A percentile compares a stretch with the other conserved stretches of the same genome.
Evolutionary conservation across 768 basidiomycete genomes (phyloP).

Genomic region (Nidularia pulvinata): DNA sequence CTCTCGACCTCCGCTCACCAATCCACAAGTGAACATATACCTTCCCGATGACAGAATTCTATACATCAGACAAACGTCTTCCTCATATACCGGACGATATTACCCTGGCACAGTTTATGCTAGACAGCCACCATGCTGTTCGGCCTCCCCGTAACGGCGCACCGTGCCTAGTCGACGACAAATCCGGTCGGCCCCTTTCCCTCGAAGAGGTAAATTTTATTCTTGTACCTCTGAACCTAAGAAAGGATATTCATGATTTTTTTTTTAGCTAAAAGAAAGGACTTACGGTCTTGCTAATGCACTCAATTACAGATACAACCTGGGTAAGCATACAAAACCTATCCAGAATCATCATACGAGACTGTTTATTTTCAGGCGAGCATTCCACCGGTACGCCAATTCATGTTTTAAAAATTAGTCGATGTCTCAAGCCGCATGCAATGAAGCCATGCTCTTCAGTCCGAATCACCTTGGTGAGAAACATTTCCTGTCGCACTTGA

Average conservation of each 20-base stretch:
- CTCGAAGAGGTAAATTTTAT: constrained; percentile 32
- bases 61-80: constrained; percentile 20
- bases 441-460: constrained; percentile 48
- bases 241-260: not conserved
- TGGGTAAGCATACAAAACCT: constrained; percentile 22
- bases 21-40: too few species aligned
- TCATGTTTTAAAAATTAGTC: too few species aligned
- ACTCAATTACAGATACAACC: constrained; percentile 25
- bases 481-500: not conserved
- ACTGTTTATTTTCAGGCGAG: too few species aligned
- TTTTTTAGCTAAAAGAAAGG: constrained; percentile 32
- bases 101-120: constrained; percentile 55
- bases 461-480: constrained; percentile 52
- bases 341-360: too few species aligned
- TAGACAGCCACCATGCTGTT: constrained; percentile 44
- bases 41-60: constrained; percentile 21
- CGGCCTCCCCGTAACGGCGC: constrained; percentile 31
- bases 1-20: too few species aligned
- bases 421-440: not conserved
- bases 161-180: constrained; percentile 55
- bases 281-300: constrained; percentile 40
- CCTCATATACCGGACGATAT: constrained; percentile 53
- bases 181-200: constrained; percentile 34
- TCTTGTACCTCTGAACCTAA: not conserved
- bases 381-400: too few species aligned